Base-by-base conservation (phyloP, 179 eudicot genomes). In the Pouteria campechiana region DNA sequence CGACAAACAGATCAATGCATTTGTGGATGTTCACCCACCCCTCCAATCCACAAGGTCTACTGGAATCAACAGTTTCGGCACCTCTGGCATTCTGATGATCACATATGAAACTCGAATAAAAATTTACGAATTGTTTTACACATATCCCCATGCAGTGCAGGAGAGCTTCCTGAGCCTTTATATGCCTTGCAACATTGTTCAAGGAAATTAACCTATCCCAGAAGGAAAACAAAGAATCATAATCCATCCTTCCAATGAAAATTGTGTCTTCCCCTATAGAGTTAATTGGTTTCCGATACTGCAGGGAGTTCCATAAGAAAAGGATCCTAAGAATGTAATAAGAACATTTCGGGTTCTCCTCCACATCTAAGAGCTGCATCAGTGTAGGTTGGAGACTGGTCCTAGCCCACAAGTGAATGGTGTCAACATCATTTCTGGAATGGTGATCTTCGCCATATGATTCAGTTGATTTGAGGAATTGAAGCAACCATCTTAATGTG, bases 121-220 rank as follows among this genome's bases (percentile, higher is more conserved):
- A 50, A 66, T 37, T 55, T 18, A 73, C 50, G 47, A 90, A 68
- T 30, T 61, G 69, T 67, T 68, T 86, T 35, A 73, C 44, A 45
- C 98, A 90, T 35, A 86, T 59, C 29, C 94, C 98, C 48, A 90
- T 63, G 65, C 98, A 90, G 68, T 92, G 61, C 17, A 90, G 40
- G 25, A 90, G 81, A 9, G 72, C 44, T 58, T 70, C 92, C 46
- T 53, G 55, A 32, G 80, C 86, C 77, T 90, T 90, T 7, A 74
- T 54, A 25, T 79, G 92, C 34, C 83, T 65, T 46, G 79, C 64
- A 34, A 36, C 41, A 48, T 77, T 74, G 59, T 73, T 72, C 51
- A 82, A 60, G 39, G 78, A 74, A 33, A 75, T 70, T 41, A 90
- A 57, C 42, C 56, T 65, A 48, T 79, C 64, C 98, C 98, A 90